A percentile compares a stretch with the other conserved stretches of the same genome.
Evolutionary conservation across 768 basidiomycete genomes (phyloP).

Genomic region (Amanita inopinata): DNA sequence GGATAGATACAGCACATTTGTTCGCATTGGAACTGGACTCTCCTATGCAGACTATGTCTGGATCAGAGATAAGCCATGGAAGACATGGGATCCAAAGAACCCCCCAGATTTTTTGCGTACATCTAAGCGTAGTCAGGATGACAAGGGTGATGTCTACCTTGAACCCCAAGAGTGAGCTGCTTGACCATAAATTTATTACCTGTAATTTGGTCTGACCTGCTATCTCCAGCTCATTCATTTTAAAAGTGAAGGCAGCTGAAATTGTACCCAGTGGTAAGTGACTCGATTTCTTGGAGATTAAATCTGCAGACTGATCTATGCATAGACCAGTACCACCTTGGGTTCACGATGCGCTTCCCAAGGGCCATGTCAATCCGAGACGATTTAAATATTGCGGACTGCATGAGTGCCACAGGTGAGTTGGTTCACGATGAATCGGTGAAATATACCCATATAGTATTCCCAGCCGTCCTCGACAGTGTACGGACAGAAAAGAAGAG

Average conservation of each 20-base stretch:
- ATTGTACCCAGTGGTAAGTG: slow-evolving; percentile 63
- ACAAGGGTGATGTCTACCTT: slow-evolving; percentile 87
- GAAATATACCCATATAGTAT: neutral
- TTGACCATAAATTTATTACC: neutral
- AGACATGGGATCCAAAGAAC: slow-evolving; percentile 61
- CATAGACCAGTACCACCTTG: slow-evolving; percentile 75
- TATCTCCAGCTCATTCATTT: slow-evolving; percentile 76
- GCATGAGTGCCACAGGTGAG: slow-evolving; percentile 59
- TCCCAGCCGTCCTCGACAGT: slow-evolving; percentile 47
- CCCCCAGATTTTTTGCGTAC: slow-evolving; percentile 64
- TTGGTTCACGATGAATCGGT: neutral
- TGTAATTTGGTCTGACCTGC: neutral
- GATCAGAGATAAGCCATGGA: slow-evolving; percentile 80
- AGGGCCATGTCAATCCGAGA: slow-evolving; percentile 73
- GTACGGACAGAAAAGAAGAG: slow-evolving; percentile 60
- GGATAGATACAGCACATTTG: slow-evolving; percentile 74
- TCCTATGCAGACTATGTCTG: slow-evolving; percentile 80
- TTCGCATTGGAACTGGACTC: slow-evolving; percentile 85
- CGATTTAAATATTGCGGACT: slow-evolving; percentile 64
- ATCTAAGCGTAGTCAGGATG: slow-evolving; percentile 52
- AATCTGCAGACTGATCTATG: slow-evolving; percentile 1
- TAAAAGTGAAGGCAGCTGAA: slow-evolving; percentile 92
- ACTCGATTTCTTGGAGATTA: neutral
- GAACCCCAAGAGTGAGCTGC: slow-evolving; percentile 72
- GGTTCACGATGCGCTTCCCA: slow-evolving; percentile 91